Evolutionary conservation across 257 asterid species (phyloP).

Genomic region (Penstemon davidsonii): DNA sequence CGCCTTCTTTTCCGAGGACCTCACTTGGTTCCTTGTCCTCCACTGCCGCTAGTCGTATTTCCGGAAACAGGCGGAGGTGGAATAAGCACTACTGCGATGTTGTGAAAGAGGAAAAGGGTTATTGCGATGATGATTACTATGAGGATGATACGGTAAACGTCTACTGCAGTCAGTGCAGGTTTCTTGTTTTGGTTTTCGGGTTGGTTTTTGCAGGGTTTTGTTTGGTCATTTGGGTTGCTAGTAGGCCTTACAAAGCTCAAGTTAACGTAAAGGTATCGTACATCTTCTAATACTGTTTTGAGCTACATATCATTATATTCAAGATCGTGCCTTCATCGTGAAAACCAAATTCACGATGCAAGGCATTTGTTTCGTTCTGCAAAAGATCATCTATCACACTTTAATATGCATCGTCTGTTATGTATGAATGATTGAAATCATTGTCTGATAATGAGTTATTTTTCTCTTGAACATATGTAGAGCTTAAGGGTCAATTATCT

Average conservation of each 20-base stretch:
- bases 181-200: slow-evolving; percentile 28
- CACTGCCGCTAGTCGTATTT: slow-evolving; percentile 54
- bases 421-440: neutral
- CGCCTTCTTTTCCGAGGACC: slow-evolving; percentile 46
- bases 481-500: slow-evolving; percentile 45
- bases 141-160: slow-evolving; percentile 17
- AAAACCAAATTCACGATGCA: neutral
- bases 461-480: slow-evolving; percentile 21
- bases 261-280: slow-evolving; percentile 49
- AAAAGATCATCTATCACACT: neutral
- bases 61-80: slow-evolving; percentile 47
- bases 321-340: neutral
- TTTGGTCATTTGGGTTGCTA: slow-evolving; percentile 53
- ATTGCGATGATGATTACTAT: slow-evolving; percentile 25
- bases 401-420: neutral
- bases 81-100: slow-evolving; percentile 47
- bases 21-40: slow-evolving; percentile 44
- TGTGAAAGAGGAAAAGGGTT: slow-evolving; percentile 45
- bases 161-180: slow-evolving; percentile 19
- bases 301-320: no score
- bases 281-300: neutral
- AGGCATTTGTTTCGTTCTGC: neutral
- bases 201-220: slow-evolving; percentile 35
- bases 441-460: neutral
- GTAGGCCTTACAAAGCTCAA: slow-evolving; percentile 43